These are phyloP conservation scores for Phytophthora litchii DNA, from an alignment of 352 stramenopile genomes.

Conservation along the genomic window DNA sequence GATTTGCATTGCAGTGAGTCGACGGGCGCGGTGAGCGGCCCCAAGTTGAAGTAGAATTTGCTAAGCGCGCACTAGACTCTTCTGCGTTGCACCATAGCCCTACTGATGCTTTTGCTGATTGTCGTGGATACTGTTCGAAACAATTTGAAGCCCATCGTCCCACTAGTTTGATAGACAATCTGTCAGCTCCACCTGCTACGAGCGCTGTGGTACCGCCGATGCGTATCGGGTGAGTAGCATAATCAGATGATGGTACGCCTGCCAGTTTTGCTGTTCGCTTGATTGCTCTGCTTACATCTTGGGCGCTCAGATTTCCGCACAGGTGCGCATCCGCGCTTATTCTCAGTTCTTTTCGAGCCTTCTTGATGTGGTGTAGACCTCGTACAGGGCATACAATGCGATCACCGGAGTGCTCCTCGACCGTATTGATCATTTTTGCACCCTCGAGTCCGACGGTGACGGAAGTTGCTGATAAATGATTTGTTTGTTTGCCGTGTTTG, in stretches of 20 bases:
- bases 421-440: slow-evolving; percentile 24
- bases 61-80: slow-evolving; percentile 5
- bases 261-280: background rate
- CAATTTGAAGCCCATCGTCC: slow-evolving; percentile 17
- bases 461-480: background rate
- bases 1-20: slow-evolving; percentile 11
- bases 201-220: slow-evolving; percentile 24
- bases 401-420: slow-evolving; percentile 15
- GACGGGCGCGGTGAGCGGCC: slow-evolving; percentile 19
- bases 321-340: background rate
- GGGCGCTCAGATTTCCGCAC: slow-evolving; percentile 4
- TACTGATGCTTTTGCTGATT: slow-evolving; percentile 5
- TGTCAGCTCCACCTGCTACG: slow-evolving; percentile 9
- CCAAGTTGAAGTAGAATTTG: slow-evolving; percentile 12
- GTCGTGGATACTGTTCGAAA: slow-evolving; percentile 24
- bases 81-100: slow-evolving; percentile 17
- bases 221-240: slow-evolving; percentile 24
- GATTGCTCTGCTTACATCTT: slow-evolving; percentile 1
- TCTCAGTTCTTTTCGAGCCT: background rate
- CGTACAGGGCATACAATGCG: slow-evolving; percentile 1
- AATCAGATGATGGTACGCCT: background rate
- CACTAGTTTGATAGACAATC: slow-evolving; percentile 20
- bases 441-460: slow-evolving; percentile 16
- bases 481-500: slow-evolving; percentile 9
- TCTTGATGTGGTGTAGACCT: slow-evolving; percentile 5